These are phyloP conservation scores for Daldinia bambusicola DNA, from an alignment of 495 filamentous ascomycete species.

Conservation along the genomic window DNA sequence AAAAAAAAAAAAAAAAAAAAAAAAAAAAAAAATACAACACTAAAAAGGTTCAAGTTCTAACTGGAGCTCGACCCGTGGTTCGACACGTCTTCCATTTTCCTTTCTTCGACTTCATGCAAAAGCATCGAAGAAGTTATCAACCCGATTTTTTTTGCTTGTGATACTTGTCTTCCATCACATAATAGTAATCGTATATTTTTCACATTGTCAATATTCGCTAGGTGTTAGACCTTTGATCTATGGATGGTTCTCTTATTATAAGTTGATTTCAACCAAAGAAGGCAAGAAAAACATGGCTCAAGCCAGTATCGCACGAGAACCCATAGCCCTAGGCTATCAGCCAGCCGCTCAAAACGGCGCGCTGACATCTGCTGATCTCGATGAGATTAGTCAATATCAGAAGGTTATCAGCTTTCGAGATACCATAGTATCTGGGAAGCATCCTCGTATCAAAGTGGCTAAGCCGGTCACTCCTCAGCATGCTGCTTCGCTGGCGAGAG, in stretches of 20 bases:
- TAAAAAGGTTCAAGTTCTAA: slow-evolving; percentile 12
- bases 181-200: slow-evolving; percentile 26
- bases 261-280: slow-evolving; percentile 16
- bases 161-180: slow-evolving; percentile 12
- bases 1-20: slow-evolving; percentile 17
- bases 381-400: slow-evolving; percentile 68
- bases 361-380: slow-evolving; percentile 45
- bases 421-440: slow-evolving; percentile 76
- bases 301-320: slow-evolving; percentile 30
- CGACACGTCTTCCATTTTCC: slow-evolving; percentile 37
- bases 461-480: slow-evolving; percentile 53
- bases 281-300: slow-evolving; percentile 36
- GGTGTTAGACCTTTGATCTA: slow-evolving; percentile 21
- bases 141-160: slow-evolving; percentile 9
- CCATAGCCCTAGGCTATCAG: slow-evolving; percentile 27
- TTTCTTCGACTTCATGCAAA: slow-evolving; percentile 29
- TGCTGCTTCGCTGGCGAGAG: slow-evolving; percentile 43
- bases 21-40: slow-evolving; percentile 13
- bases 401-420: slow-evolving; percentile 81
- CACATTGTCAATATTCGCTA: neutral
- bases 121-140: slow-evolving; percentile 15
- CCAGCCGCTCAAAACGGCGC: slow-evolving; percentile 31
- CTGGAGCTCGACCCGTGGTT: slow-evolving; percentile 30
- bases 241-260: slow-evolving; percentile 17
- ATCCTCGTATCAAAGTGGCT: slow-evolving; percentile 72